These are phyloP conservation scores for Colletotrichum tamarilloi DNA, from an alignment of 2,329 filamentous ascomycete species.

Conservation along the genomic window DNA sequence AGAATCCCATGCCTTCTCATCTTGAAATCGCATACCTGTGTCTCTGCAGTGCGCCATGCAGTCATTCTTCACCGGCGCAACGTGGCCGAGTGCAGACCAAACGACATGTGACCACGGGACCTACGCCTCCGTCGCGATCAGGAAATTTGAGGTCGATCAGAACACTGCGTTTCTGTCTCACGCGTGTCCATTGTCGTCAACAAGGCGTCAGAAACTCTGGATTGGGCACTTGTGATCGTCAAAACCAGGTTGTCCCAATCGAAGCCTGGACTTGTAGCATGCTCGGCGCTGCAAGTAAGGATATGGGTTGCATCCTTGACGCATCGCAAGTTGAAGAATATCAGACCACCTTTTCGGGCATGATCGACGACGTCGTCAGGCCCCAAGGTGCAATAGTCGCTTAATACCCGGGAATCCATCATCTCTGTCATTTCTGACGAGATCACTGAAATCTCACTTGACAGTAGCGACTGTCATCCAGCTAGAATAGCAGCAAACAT, in stretches of 20 bases:
- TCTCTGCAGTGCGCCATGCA: constrained; percentile 10
- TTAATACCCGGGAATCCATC: not conserved
- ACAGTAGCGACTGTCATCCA: not conserved
- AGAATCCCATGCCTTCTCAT: not conserved
- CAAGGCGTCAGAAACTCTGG: not conserved
- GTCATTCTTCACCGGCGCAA: constrained; percentile 28
- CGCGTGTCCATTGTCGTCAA: not conserved
- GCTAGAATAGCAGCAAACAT: not conserved
- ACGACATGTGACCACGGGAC: constrained; percentile 4
- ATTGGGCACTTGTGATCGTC: not conserved
- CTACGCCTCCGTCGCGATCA: not conserved
- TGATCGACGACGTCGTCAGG: not conserved
- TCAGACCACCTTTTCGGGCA: not conserved
- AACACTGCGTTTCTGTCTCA: not conserved
- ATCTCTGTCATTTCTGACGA: constrained; percentile 31
- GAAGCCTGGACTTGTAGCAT: not conserved
- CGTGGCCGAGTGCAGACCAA: constrained; percentile 19
- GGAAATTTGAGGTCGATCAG: not conserved
- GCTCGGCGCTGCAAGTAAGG: not conserved
- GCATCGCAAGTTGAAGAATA: not conserved
- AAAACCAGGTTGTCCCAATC: not conserved
- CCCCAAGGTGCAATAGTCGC: not conserved
- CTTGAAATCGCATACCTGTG: not conserved
- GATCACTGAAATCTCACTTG: constrained; percentile 5
- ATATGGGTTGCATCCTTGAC: not conserved